A percentile compares a stretch with the other conserved stretches of the same genome.
Evolutionary conservation across 2,329 filamentous ascomycete genomes (phyloP).

Genomic region (Penicillium griseofulvum): DNA sequence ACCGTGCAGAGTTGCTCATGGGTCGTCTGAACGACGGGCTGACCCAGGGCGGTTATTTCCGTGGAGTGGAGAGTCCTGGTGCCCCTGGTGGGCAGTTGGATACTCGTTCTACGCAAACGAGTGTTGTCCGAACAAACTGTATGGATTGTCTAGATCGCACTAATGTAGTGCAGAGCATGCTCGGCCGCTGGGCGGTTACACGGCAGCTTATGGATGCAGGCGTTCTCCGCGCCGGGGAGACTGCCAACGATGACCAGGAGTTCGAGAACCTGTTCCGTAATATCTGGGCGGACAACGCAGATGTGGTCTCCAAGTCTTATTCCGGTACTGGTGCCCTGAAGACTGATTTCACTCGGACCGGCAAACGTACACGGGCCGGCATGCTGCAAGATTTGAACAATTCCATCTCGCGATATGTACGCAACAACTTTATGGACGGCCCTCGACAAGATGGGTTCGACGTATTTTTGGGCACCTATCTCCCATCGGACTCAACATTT

Average conservation of each 20-base stretch:
- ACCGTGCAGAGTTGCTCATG: constrained; percentile 82
- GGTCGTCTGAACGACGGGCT: constrained; percentile 77
- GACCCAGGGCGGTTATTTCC: constrained; percentile 82
- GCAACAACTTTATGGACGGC: constrained; percentile 93
- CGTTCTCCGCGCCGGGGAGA: constrained; percentile 71
- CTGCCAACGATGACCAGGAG: constrained; percentile 71
- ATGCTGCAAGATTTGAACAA: constrained; percentile 84
- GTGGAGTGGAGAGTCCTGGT: constrained; percentile 80
- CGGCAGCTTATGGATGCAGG: constrained; percentile 85
- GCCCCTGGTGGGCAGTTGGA: constrained; percentile 70
- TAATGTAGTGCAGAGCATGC: constrained; percentile 96
- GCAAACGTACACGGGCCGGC: constrained; percentile 79
- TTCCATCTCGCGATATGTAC: constrained; percentile 81
- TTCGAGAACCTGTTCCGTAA: constrained; percentile 96
- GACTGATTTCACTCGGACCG: constrained; percentile 95
- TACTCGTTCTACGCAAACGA: constrained; percentile 75
- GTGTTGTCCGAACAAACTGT: constrained; percentile 94
- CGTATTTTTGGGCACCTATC: constrained; percentile 83
- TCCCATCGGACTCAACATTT: constrained; percentile 68
- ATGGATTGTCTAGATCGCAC: constrained; percentile 99
- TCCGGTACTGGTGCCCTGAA: constrained; percentile 96
- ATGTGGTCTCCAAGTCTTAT: constrained; percentile 88
- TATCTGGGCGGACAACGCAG: constrained; percentile 97
- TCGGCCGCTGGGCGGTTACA: constrained; percentile 83
- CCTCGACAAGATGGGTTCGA: constrained; percentile 95